These are phyloP conservation scores for Pyrenophora tritici-repentis DNA, from an alignment of 2,329 filamentous ascomycete species.

Conservation along the genomic window DNA sequence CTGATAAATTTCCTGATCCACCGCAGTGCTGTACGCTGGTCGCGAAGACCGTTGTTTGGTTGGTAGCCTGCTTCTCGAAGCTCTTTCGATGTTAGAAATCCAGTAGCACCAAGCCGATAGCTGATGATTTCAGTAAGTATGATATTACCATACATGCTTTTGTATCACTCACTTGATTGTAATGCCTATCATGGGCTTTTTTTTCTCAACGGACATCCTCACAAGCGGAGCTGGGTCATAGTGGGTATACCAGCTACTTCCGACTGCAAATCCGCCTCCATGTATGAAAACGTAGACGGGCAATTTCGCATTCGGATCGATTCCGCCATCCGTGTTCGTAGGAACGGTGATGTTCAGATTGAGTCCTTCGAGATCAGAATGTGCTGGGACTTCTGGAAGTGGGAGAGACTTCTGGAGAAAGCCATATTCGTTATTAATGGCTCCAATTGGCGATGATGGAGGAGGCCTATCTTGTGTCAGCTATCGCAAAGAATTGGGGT, in stretches of 20 bases:
- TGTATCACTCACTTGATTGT: slow-evolving; percentile 50
- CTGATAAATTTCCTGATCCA: slow-evolving; percentile 47
- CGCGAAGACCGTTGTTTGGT: slow-evolving; percentile 42
- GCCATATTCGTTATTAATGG: slow-evolving; percentile 53
- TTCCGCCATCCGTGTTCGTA: slow-evolving; percentile 19
- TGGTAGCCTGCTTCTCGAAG: slow-evolving; percentile 51
- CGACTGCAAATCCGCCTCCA: slow-evolving; percentile 57
- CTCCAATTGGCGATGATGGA: slow-evolving; percentile 49
- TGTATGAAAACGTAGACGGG: slow-evolving; percentile 61
- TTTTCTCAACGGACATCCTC: slow-evolving; percentile 50
- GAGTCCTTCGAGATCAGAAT: slow-evolving; percentile 57
- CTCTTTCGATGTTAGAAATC: slow-evolving; percentile 54
- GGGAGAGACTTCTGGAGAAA: slow-evolving; percentile 57
- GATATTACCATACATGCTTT: slow-evolving; percentile 38
- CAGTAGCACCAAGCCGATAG: slow-evolving; percentile 40
- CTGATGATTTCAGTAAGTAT: slow-evolving; percentile 16
- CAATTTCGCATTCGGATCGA: slow-evolving; percentile 41
- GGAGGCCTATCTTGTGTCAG: slow-evolving; percentile 21
- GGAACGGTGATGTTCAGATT: slow-evolving; percentile 60
- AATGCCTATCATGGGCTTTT: slow-evolving; percentile 53
- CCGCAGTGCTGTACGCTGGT: slow-evolving; percentile 44
- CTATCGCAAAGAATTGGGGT: no score
- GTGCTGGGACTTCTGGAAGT: slow-evolving; percentile 38
- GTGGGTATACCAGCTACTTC: slow-evolving; percentile 59
- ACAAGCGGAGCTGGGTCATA: slow-evolving; percentile 56